Percentiles rank a stretch among this genome's conserved stretches.
phyloP scores from a whole-genome alignment of 2,329 filamentous ascomycete genomes.

The Sclerotinia subarctica region DNA sequence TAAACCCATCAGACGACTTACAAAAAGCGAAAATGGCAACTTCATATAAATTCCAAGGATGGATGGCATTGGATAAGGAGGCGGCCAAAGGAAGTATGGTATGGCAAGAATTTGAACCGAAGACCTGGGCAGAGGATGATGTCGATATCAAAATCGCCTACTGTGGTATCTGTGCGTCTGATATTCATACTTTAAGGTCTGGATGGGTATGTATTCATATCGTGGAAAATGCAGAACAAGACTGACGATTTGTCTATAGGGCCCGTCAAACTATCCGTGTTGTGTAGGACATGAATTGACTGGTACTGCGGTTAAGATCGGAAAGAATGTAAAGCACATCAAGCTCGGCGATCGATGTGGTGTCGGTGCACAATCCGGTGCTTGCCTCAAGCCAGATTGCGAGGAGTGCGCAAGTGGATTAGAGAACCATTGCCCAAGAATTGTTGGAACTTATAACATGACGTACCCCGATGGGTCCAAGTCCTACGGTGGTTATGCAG shows the following conservation, averaged over 20 bases:
- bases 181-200: slow-evolving; percentile 38
- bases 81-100: slow-evolving; percentile 39
- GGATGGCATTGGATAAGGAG: slow-evolving; percentile 40
- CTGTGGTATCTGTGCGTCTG: slow-evolving; percentile 48
- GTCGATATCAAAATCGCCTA: slow-evolving; percentile 51
- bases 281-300: slow-evolving; percentile 53
- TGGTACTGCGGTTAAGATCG: slow-evolving; percentile 47
- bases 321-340: slow-evolving; percentile 43
- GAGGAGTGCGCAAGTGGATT: slow-evolving; percentile 19
- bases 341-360: slow-evolving; percentile 54
- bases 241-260: slow-evolving; percentile 2
- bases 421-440: slow-evolving; percentile 12
- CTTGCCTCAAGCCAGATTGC: slow-evolving; percentile 21
- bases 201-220: slow-evolving; percentile 31
- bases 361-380: slow-evolving; percentile 49
- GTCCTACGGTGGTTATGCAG: slow-evolving; percentile 18
- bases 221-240: slow-evolving; percentile 27
- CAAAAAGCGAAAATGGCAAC: slow-evolving; percentile 33
- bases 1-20: slow-evolving; percentile 27
- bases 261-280: slow-evolving; percentile 33
- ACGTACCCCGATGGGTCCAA: slow-evolving; percentile 18
- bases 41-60: slow-evolving; percentile 41
- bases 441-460: slow-evolving; percentile 16
- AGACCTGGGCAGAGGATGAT: slow-evolving; percentile 49
- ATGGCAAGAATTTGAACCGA: slow-evolving; percentile 45